Evolutionary conservation across 1,284 basidiomycete genomes (phyloP).

Genomic region (Pterula multifida): DNA sequence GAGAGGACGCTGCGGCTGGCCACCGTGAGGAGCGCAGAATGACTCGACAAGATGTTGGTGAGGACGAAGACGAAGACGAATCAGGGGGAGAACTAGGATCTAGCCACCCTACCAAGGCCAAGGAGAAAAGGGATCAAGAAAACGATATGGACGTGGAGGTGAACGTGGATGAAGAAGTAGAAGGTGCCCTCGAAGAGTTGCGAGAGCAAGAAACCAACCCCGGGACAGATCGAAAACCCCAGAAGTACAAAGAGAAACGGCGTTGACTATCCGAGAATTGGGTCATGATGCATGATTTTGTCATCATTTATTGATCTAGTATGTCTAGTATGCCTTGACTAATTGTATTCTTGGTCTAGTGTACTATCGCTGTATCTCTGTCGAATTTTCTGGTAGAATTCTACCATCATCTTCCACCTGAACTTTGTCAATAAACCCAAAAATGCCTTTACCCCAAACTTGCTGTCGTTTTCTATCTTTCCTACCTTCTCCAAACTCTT

Average conservation of each 20-base stretch:
- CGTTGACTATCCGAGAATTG: no score
- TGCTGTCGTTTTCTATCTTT: slow-evolving; percentile 45
- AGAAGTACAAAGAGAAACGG: neutral
- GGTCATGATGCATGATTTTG: no score
- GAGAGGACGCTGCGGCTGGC: slow-evolving; percentile 51
- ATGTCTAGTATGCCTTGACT: neutral
- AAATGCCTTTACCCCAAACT: slow-evolving; percentile 61
- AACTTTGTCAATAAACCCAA: slow-evolving; percentile 51
- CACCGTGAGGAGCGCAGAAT: slow-evolving; percentile 36
- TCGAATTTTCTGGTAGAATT: slow-evolving; percentile 18
- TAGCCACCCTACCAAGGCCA: slow-evolving; percentile 18
- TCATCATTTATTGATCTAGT: no score
- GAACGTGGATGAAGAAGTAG: slow-evolving; percentile 12
- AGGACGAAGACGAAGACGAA: slow-evolving; percentile 28
- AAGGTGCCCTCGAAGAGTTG: neutral
- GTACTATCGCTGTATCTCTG: neutral
- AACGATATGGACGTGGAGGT: slow-evolving; percentile 15
- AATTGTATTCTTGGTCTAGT: neutral
- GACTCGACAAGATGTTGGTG: slow-evolving; percentile 31
- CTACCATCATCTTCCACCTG: slow-evolving; percentile 29
- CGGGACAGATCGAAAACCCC: neutral
- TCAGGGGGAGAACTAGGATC: slow-evolving; percentile 18
- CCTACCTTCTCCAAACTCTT: slow-evolving; percentile 79
- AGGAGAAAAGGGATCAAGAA: slow-evolving; percentile 15
- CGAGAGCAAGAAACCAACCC: neutral